Evolutionary conservation across 225 moss, liverwort and hornwort genomes (phyloP).

Genomic region (Ulota crispa): DNA sequence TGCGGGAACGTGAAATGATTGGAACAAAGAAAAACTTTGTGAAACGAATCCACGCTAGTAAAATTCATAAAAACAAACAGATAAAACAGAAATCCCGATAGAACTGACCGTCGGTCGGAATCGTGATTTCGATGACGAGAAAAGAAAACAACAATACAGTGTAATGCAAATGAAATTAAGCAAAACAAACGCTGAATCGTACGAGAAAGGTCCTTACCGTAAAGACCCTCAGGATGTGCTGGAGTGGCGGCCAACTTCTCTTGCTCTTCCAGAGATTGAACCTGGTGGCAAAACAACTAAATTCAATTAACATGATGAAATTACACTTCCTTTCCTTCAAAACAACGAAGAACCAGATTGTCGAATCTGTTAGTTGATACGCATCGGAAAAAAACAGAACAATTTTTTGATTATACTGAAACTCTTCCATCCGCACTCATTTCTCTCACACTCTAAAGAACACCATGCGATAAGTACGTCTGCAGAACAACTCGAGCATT

Average conservation of each 20-base stretch:
- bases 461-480: background rate
- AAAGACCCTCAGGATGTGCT: constrained; percentile 76
- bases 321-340: background rate
- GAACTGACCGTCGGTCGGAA: background rate
- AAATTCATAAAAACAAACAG: background rate
- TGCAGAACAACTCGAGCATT: background rate
- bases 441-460: constrained; percentile 1
- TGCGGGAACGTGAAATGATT: background rate
- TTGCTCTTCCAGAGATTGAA: constrained; percentile 72
- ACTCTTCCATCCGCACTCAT: background rate
- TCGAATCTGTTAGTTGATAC: background rate
- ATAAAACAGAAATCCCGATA: background rate
- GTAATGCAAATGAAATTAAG: background rate
- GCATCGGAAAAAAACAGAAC: background rate
- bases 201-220: constrained; percentile 41
- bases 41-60: background rate
- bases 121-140: background rate
- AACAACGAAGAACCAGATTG: background rate
- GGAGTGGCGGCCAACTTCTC: constrained; percentile 75
- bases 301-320: background rate
- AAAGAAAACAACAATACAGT: background rate
- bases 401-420: background rate
- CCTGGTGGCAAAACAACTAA: constrained; percentile 41
- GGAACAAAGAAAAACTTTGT: background rate
- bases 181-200: background rate